A percentile compares a stretch with the other conserved stretches of the same genome.
Evolutionary conservation across 2,329 filamentous ascomycete species (phyloP).

Genomic region (Macrophomina phaseolina): DNA sequence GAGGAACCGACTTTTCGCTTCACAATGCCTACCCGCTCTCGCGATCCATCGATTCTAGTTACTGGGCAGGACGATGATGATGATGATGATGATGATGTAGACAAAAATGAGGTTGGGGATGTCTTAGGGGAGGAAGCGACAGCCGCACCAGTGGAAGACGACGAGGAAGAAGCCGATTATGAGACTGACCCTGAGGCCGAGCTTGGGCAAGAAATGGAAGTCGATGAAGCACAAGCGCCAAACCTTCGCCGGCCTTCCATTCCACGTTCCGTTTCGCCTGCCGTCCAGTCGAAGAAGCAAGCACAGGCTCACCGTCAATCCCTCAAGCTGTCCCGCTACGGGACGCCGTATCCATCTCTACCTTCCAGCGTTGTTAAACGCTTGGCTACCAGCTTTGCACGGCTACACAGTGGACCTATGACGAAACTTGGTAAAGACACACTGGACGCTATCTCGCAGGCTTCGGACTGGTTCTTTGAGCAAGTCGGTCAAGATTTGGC

Average conservation of each 20-base stretch:
- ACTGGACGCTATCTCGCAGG: conserved; percentile 75
- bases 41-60: conserved; percentile 32
- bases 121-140: conserved; percentile 38
- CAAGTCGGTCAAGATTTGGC: conserved; percentile 81
- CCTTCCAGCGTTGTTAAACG: conserved; percentile 75
- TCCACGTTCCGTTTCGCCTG: conserved; percentile 1
- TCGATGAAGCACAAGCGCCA: conserved; percentile 16
- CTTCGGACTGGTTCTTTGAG: conserved; percentile 91
- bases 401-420: conserved; percentile 68
- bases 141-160: background rate
- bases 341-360: conserved; percentile 76
- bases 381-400: conserved; percentile 72
- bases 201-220: conserved; percentile 18
- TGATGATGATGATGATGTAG: conserved; percentile 28
- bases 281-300: conserved; percentile 21
- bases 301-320: conserved; percentile 52
- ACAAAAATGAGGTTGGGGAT: conserved; percentile 35
- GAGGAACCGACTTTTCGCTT: conserved; percentile 47
- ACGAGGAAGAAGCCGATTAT: conserved; percentile 31
- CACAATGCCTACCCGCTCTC: conserved; percentile 43
- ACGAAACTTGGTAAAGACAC: conserved; percentile 75
- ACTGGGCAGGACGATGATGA: conserved; percentile 10
- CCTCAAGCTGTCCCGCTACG: conserved; percentile 69
- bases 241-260: conserved; percentile 15
- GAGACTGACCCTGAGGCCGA: conserved; percentile 29